Evolutionary conservation across 352 stramenopile genomes (phyloP), one percentile per base, ranked within the genome.

Genomic region (Lagenidium giganteum): DNA sequence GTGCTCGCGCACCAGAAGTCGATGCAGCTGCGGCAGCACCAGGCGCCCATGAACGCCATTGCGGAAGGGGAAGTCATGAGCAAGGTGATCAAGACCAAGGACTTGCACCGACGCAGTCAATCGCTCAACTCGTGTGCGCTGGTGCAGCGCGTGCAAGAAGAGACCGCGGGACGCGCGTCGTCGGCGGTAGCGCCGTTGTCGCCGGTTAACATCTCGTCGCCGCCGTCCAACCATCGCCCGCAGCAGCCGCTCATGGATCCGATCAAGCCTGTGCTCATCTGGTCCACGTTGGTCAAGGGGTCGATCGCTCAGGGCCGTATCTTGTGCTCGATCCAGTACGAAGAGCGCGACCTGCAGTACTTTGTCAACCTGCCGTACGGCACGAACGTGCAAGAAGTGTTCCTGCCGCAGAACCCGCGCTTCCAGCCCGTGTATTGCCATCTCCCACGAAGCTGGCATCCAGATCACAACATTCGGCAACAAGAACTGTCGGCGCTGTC

Each of bases 391-490:
- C 74, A 90, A 45, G 74, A 89, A 28, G 75, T 91, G 5, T 89
- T 88, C 17, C 41, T 89, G 29, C 81, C 81, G 5, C 78, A 93
- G 48, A 90, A 93, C 46, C 71, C 72, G 36, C 63, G 81, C 17
- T 93, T 93, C 41, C 62, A 85, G 48, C 68, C 87, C 5, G 60
- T 67, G 3, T 93, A 88, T 42, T 78, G 69, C 42, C 77, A 87
- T 43, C 64, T 91, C 20, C 81, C 81, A 8, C 59, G 78, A n/a
- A 85, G 68, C 35, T 93, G 81, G 81, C 77, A 93, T 49, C 80
- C 80, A 7, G 79, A 88, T 42, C 54, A 78, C 5, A 66, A 71
- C 0, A 60, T 87, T 21, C 60, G 75, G 8, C 67, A 80, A 47
- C 64, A 84, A 33, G 78, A 87, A 51, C 69, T 87, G 22, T 69